Evolutionary conservation across 257 asterid genomes (phyloP), one percentile per base, ranked within the genome.

Genomic region (Forsythia suspensa): DNA sequence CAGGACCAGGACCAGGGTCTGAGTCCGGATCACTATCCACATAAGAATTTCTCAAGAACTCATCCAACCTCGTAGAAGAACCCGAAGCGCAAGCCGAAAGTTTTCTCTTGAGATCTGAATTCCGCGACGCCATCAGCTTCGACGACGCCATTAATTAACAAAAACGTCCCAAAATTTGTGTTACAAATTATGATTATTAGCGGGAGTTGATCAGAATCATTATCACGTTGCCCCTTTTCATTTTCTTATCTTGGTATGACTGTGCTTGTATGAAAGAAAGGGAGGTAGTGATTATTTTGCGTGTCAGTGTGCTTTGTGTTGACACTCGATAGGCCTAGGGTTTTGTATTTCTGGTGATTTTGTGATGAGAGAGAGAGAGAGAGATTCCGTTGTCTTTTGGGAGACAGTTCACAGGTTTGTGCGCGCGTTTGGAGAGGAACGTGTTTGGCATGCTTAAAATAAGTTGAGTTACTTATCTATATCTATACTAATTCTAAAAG

Each of bases 81-180:
- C 85, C 51, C 2, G 92, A 80, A 46, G 77, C 69, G 75, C 86
- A 66, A 21, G 79, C 85, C 7, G 90, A 84, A 36, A 81, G 84
- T 57, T 86, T 84, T 44, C 88, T 88, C 79, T 88, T 86, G 74
- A 84, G 90, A 84, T 84, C 90, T 80, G 92, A 84, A 79, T 84
- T 80, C 69, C 87, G 77, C 15, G 91, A 85, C 42, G 87, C 84
- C 89, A 86, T 86, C 48, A 86, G 77, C 88, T 88, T 81, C 81
- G 89, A 82, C 74, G 91, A 80, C 70, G 82, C 86, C 90, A 86
- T 87, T 48, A 77, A 39, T 24, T 55, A 29, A 5, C 57, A 24
- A 8, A n/a, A 66, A 48, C 16, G 72, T 63, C 76, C 24, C 74
- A 6, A 66, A 75, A 29, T 29, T 29, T 51, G 8, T 51, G 10